Evolutionary conservation across 805 yeast species (phyloP), one percentile per base, ranked within the genome.

Genomic region (Saccharomycopsis oosterbeekiorum): DNA sequence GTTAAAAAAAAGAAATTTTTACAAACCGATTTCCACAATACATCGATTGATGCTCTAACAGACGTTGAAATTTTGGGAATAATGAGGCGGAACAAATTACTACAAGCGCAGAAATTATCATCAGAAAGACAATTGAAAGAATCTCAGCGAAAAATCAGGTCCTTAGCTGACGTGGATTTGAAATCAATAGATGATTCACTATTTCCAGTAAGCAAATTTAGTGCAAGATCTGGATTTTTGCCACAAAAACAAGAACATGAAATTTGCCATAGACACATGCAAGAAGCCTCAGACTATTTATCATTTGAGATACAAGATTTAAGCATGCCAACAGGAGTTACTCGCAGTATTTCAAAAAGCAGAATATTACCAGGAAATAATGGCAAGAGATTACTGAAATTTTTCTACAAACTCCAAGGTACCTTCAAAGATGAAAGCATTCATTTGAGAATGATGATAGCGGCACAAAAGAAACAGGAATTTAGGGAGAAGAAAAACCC

Each of bases 211-310:
- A 47, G 26, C n/a, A 62, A 54, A 19, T 55, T 55, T 41, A 19
- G 29, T 21, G n/a, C 36, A 11, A 21, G 64, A 36, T 54, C 62
- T 1, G 64, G 64, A 39, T 62, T 42, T 59, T 21, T 59, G 17
- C 47, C 57, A 14, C 58, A 53, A 39, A 56, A 43, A 26, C 64
- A 62, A 40, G 64, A 62, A 40, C 17, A 15, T 15, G 64, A 59
- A 11, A 34, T 60, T 17, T 58, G 11, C n/a, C 53, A 47, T 47
- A 21, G 34, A 15, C 2, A 11, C n/a, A 21, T 47, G 53, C 29
- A 21, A 11, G 53, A 47, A 11, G 53, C 29, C 9, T 9, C 29
- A 24, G 15, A 12, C 34, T 47, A 9, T 24, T 8, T 14, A 3
- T 47, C 53, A 21, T 47, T 47, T 24, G 53, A 47, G n/a, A 47